These are phyloP conservation scores for Helotiales sp. DNA, from an alignment of 2,329 filamentous ascomycete genomes.

Conservation along the genomic window DNA sequence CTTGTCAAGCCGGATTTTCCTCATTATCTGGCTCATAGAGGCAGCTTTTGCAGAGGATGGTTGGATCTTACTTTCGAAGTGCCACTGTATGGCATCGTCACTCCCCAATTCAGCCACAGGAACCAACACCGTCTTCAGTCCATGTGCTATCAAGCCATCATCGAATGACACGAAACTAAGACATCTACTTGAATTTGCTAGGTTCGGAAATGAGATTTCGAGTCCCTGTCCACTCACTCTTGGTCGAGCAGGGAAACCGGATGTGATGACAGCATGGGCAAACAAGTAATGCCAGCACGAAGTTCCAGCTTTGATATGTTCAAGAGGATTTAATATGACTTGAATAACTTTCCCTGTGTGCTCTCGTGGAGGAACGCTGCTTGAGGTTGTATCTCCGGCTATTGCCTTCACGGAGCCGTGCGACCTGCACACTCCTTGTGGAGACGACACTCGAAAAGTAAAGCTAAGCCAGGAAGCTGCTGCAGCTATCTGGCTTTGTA, in stretches of 20 bases:
- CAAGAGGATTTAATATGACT: neutral
- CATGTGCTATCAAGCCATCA: conserved; percentile 7
- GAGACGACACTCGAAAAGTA: neutral
- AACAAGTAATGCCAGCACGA: conserved; percentile 10
- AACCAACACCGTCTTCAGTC: conserved; percentile 9
- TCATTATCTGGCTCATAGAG: conserved; percentile 1
- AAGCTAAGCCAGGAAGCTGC: conserved; percentile 1
- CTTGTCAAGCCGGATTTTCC: neutral
- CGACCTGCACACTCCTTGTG: neutral
- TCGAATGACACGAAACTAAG: conserved; percentile 6
- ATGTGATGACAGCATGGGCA: neutral
- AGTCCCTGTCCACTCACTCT: conserved; percentile 8
- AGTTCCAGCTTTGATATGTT: neutral
- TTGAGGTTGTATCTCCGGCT: neutral
- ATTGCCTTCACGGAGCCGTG: neutral
- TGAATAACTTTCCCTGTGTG: neutral
- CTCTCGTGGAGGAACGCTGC: neutral
- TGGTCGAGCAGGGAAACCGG: neutral
- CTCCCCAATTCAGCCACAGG: conserved; percentile 4
- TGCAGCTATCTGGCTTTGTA: neutral
- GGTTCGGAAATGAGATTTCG: conserved; percentile 13
- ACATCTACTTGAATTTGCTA: neutral
- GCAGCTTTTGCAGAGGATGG: neutral
- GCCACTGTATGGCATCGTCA: conserved; percentile 17
- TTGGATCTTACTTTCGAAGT: conserved; percentile 8